phyloP scores from a whole-genome alignment of 306 rosid genomes.

The Pterocarpus macrocarpus region DNA sequence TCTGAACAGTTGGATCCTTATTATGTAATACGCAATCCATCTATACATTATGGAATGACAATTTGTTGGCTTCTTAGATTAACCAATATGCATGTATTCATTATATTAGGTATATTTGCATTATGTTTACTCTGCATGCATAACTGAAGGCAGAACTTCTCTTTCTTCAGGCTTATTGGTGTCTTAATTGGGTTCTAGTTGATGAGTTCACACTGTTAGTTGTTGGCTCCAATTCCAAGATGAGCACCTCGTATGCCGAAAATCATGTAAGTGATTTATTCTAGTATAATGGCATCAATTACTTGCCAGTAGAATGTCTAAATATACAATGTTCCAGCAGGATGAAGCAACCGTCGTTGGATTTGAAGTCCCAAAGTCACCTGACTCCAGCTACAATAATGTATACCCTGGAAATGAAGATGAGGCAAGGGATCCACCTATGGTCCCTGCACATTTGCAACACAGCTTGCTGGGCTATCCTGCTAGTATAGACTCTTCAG shows the following conservation, averaged over 20 bases:
- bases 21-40: neutral
- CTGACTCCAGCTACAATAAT: slow-evolving; percentile 85
- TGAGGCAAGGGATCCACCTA: slow-evolving; percentile 89
- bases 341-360: slow-evolving; percentile 79
- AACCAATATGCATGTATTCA: neutral
- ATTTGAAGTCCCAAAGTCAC: slow-evolving; percentile 87
- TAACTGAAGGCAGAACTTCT: slow-evolving; percentile 34
- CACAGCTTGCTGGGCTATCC: slow-evolving; percentile 70
- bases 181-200: slow-evolving; percentile 40
- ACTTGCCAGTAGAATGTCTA: slow-evolving; percentile 35
- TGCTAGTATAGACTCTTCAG: slow-evolving; percentile 57
- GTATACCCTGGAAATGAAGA: slow-evolving; percentile 78
- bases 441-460: slow-evolving; percentile 83
- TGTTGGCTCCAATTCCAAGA: slow-evolving; percentile 55
- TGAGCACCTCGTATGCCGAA: slow-evolving; percentile 69
- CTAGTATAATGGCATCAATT: slow-evolving; percentile 40
- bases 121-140: slow-evolving; percentile 29
- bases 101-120: slow-evolving; percentile 3
- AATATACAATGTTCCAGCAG: slow-evolving; percentile 60
- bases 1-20: neutral
- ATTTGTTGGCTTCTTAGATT: slow-evolving; percentile 14
- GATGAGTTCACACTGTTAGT: slow-evolving; percentile 60
- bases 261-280: slow-evolving; percentile 66
- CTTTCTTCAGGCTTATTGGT: slow-evolving; percentile 66
- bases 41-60: neutral